These are phyloP conservation scores for Gillenia trifoliata DNA, from an alignment of 306 rosid genomes.

Conservation along the genomic window DNA sequence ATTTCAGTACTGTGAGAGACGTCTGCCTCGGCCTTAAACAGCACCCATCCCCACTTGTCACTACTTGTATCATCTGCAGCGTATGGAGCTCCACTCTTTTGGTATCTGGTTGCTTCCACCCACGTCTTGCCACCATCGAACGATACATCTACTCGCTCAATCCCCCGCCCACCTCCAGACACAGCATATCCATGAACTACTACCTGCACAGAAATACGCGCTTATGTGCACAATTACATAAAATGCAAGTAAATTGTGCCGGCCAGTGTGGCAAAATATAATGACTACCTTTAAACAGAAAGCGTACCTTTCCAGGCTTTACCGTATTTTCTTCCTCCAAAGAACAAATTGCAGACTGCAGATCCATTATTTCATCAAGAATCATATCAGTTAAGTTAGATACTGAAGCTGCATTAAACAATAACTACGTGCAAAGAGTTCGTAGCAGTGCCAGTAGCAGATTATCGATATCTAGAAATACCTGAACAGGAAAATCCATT, in stretches of 20 bases:
- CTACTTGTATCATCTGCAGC: slow-evolving; percentile 46
- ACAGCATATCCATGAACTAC: slow-evolving; percentile 73
- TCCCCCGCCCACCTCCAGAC: slow-evolving; percentile 87
- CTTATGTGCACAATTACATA: neutral
- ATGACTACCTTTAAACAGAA: too few relatives aligned
- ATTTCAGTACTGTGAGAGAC: slow-evolving; percentile 52
- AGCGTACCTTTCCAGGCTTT: slow-evolving; percentile 83
- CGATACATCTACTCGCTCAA: slow-evolving; percentile 86
- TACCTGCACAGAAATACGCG: slow-evolving; percentile 34
- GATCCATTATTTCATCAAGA: neutral
- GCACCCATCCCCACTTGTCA: slow-evolving; percentile 96
- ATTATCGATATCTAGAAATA: neutral
- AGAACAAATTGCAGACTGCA: slow-evolving; percentile 85
- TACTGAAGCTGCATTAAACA: neutral
- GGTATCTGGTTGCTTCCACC: slow-evolving; percentile 67
- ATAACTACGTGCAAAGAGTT: neutral
- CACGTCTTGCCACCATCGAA: slow-evolving; percentile 76
- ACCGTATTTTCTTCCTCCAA: slow-evolving; percentile 63
- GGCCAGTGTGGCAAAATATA: too few relatives aligned
- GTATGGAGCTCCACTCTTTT: slow-evolving; percentile 46
- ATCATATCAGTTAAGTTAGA: neutral
- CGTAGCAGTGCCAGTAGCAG: neutral
- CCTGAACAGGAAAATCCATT: slow-evolving; percentile 99
- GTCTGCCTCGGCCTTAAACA: slow-evolving; percentile 56
- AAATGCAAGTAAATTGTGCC: neutral